Percentiles rank a stretch among this genome's conserved stretches.
Conservation (phyloP, 192 early-diverging fungal species). For the Podila horticola region DNA sequence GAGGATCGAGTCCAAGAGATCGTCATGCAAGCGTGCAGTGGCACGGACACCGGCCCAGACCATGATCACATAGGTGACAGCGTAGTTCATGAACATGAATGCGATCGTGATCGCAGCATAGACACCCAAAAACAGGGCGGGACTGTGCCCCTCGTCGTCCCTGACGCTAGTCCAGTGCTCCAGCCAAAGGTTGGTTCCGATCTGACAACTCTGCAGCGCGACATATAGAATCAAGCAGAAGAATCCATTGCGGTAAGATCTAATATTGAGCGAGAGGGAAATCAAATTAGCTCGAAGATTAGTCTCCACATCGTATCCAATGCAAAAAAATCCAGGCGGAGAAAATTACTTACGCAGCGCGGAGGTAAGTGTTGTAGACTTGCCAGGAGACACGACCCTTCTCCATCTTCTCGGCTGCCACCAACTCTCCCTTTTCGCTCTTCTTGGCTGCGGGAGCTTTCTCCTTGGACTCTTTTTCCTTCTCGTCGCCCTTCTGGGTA, state of each 20-base stretch:
- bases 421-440: conserved; percentile 59
- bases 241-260: conserved; percentile 56
- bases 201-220: conserved; percentile 59
- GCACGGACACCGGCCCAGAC: conserved; percentile 61
- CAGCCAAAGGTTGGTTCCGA: conserved; percentile 74
- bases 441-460: conserved; percentile 27
- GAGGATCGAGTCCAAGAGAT: conserved; percentile 10
- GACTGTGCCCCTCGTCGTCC: background rate
- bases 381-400: conserved; percentile 80
- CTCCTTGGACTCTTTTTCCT: conserved; percentile 12
- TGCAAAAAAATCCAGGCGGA: background rate
- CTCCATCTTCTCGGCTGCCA: conserved; percentile 81
- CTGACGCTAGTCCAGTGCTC: conserved; percentile 22
- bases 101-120: conserved; percentile 81
- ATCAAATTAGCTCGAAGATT: too few species aligned
- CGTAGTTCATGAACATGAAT: conserved; percentile 60
- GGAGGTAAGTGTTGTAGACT: conserved; percentile 81
- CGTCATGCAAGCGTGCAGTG: conserved; percentile 11
- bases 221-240: conserved; percentile 67
- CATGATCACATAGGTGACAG: conserved; percentile 69
- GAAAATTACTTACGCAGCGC: conserved; percentile 61
- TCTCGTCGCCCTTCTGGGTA: conserved; percentile 7
- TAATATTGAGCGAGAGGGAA: too few species aligned
- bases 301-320: too few species aligned
- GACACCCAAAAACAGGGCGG: conserved; percentile 67